Base-by-base conservation (phyloP, 208 protist species). In the Acanthamoeba triangularis region DNA sequence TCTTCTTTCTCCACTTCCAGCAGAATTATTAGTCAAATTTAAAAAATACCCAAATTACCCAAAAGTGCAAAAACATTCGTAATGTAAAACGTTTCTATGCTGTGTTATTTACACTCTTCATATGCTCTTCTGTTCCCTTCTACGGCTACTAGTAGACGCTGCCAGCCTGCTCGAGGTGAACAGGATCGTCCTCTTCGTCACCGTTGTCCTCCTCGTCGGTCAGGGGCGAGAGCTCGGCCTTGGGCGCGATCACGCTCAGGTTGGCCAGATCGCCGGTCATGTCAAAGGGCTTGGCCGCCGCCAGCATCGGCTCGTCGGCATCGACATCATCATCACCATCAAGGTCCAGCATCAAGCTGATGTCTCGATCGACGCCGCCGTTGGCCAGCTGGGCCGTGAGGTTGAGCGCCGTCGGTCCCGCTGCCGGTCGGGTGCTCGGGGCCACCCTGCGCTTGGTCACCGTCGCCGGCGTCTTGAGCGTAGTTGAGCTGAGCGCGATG, bases 241-340 rank as follows among this genome's bases (percentile, higher is more conserved):
- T 76, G 67, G 72, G 72, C 35, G 72, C 72, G 20, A 82, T 82
- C 7, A 82, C 80, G 52, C 80, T 88, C 80, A 88, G 49, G 28
- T 88, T 63, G 52, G 41, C 80, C 44, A 88, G 49, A 13, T 88
- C 80, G 80, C 30, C 80, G 18, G 80, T 88, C 80, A 88, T 23
- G n/a, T 88, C 80, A 18, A 41, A 33, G 6, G 25, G 8, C 25
- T 23, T 28, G 78, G 25, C 28, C 44, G 78, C 44, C 14, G 44
- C 44, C 8, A 37, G 18, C 78, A 23, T 59, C 23, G 23, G 13
- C 8, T 25, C 37, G 44, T 59, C 78, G 47, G 18, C 41, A 16
- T 49, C 72, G 41, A n/a, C 10, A 20, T 52, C 35, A 1, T 84
- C 74, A 1, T 52, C 35, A 1, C 54, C 74, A 1, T 84, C 78